phyloP scores from a whole-genome alignment of 139 green algal species.

The Chlamydomonas asymmetrica region DNA sequence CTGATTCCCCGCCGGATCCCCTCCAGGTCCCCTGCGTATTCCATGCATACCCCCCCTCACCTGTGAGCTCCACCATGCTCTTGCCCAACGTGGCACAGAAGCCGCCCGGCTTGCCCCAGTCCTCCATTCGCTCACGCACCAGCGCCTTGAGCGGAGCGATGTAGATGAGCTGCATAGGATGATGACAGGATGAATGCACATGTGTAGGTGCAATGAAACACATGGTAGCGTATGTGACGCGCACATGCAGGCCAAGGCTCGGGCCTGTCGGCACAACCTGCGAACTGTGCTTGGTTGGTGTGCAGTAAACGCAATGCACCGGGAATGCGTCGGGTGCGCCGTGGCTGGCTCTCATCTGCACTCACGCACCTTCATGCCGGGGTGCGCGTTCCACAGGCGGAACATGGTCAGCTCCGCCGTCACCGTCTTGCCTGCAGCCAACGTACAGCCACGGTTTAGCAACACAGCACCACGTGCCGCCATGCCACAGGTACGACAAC shows the following conservation, averaged over 20 bases:
- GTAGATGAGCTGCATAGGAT: conserved; percentile 88
- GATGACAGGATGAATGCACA: too few relatives aligned
- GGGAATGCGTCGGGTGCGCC: too few relatives aligned
- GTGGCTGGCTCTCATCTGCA: too few relatives aligned
- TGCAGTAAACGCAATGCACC: too few relatives aligned
- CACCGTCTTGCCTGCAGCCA: conserved; percentile 90
- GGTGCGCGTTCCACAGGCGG: conserved; percentile 71
- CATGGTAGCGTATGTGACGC: too few relatives aligned
- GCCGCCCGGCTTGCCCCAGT: conserved; percentile 88
- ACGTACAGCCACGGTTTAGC: too few relatives aligned
- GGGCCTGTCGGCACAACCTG: too few relatives aligned
- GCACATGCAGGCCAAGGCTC: too few relatives aligned
- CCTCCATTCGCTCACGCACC: conserved; percentile 91
- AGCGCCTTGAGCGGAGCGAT: conserved; percentile 97
- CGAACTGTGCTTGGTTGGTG: too few relatives aligned
- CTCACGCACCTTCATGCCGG: conserved; percentile 61
- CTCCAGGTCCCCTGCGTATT: too few relatives aligned
- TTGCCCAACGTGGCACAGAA: conserved; percentile 80
- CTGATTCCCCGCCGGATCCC: not conserved
- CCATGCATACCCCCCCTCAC: conserved; percentile 11
- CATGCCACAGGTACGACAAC: too few relatives aligned
- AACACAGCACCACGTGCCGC: not conserved
- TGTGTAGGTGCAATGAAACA: too few relatives aligned
- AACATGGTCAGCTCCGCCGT: conserved; percentile 92
- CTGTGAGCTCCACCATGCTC: conserved; percentile 91